These are phyloP conservation scores for Arxiozyma telluris DNA, from an alignment of 1,139 yeast species.

Conservation along the genomic window DNA sequence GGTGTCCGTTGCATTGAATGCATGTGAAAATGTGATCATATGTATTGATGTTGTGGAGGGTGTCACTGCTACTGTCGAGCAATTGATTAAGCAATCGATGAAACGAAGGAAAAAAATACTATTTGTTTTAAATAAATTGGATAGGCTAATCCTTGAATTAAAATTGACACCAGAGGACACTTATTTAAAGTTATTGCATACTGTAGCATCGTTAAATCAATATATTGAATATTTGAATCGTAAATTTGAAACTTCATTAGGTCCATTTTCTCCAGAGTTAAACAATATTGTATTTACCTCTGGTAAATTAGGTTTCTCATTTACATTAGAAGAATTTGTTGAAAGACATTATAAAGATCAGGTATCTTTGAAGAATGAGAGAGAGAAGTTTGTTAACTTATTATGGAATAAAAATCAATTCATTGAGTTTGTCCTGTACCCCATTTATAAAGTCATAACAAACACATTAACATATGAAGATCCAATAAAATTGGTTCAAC, in stretches of 20 bases:
- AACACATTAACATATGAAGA: slow-evolving; percentile 48
- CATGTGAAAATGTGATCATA: slow-evolving; percentile 58
- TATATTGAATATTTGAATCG: slow-evolving; percentile 16
- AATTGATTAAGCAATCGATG: slow-evolving; percentile 20
- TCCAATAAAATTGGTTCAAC: slow-evolving; percentile 34
- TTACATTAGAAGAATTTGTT: slow-evolving; percentile 61
- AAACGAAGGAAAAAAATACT: slow-evolving; percentile 39
- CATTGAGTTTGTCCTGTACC: slow-evolving; percentile 49
- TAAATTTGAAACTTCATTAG: slow-evolving; percentile 28
- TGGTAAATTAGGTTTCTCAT: slow-evolving; percentile 49
- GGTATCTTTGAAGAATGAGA: slow-evolving; percentile 24
- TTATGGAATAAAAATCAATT: slow-evolving; percentile 70
- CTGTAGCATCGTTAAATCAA: slow-evolving; percentile 56
- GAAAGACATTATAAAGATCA: slow-evolving; percentile 37
- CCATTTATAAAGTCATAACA: slow-evolving; percentile 68
- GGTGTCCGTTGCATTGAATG: slow-evolving; percentile 45
- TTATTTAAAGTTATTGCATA: slow-evolving; percentile 53
- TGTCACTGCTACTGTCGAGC: slow-evolving; percentile 34
- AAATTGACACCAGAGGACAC: slow-evolving; percentile 68
- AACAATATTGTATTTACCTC: slow-evolving; percentile 74
- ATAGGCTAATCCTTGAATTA: slow-evolving; percentile 69
- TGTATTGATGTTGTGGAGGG: slow-evolving; percentile 89
- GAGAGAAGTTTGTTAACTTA: slow-evolving; percentile 41
- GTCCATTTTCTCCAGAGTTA: slow-evolving; percentile 47
- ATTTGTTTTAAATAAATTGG: slow-evolving; percentile 73